These are phyloP conservation scores for Bullera alba DNA, from an alignment of 768 basidiomycete genomes.

Conservation along the genomic window DNA sequence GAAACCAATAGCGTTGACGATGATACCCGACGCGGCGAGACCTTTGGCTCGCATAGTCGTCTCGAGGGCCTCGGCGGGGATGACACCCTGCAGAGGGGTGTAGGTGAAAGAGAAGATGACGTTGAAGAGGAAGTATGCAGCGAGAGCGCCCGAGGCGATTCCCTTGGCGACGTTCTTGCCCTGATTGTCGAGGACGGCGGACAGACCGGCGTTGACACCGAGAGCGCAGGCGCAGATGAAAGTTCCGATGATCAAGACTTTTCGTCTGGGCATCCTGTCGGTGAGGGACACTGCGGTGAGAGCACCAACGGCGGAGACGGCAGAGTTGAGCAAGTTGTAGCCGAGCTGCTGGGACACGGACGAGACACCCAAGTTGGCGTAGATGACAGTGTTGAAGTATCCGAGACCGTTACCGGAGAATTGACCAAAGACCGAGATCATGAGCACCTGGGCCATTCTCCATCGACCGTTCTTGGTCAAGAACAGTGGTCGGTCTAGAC, in stretches of 20 bases:
- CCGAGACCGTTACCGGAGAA: constrained; percentile 49
- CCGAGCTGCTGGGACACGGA: background rate
- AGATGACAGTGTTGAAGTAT: background rate
- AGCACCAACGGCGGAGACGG: no score
- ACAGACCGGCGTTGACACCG: constrained; percentile 20
- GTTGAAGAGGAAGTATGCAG: constrained; percentile 52
- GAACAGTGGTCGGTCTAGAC: background rate
- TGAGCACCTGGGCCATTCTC: constrained; percentile 4
- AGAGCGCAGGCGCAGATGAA: constrained; percentile 16
- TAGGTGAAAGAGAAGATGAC: constrained; percentile 55
- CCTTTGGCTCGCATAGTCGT: constrained; percentile 60
- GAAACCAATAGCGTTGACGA: constrained; percentile 37
- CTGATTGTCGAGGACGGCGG: constrained; percentile 6
- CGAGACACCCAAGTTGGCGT: background rate
- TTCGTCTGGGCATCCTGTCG: constrained; percentile 38
- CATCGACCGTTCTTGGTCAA: background rate
- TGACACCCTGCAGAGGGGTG: constrained; percentile 55
- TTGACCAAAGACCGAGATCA: constrained; percentile 51
- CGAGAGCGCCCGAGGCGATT: constrained; percentile 44
- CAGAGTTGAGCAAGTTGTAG: no score
- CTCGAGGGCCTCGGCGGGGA: constrained; percentile 55
- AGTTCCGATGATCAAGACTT: constrained; percentile 44
- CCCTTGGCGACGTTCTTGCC: constrained; percentile 16
- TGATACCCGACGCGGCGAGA: constrained; percentile 53
- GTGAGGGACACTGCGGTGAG: no score